Conservation (phyloP, 768 basidiomycete genomes). For the Lentinula sp. region DNA sequence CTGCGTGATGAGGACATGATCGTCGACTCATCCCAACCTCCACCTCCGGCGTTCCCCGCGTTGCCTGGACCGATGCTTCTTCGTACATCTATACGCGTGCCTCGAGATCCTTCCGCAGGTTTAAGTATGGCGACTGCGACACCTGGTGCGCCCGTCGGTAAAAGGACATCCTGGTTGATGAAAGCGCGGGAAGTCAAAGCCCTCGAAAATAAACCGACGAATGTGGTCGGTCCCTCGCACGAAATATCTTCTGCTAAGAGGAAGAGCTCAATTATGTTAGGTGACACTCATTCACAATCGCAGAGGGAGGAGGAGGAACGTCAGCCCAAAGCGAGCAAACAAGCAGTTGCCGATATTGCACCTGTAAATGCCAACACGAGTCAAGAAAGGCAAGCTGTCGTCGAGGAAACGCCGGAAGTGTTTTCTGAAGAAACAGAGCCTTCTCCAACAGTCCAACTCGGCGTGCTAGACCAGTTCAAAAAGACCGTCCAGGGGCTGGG, state of each 20-base stretch:
- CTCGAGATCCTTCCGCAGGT: constrained; percentile 37
- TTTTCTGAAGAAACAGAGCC: constrained; percentile 10
- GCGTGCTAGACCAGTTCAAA: constrained; percentile 62
- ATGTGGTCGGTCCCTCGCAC: constrained; percentile 8
- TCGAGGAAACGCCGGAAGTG: constrained; percentile 16
- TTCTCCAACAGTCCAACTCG: constrained; percentile 27
- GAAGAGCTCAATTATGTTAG: constrained; percentile 54
- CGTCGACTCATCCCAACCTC: constrained; percentile 28
- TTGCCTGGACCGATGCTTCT: constrained; percentile 65
- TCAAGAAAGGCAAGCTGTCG: constrained; percentile 4
- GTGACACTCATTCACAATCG: constrained; percentile 10
- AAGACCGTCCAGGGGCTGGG: constrained; percentile 67
- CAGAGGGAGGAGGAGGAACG: constrained; percentile 34
- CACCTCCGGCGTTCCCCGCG: constrained; percentile 47
- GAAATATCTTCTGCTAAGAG: constrained; percentile 40
- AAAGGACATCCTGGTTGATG: constrained; percentile 77
- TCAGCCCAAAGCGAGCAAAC: constrained; percentile 45
- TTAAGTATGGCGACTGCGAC: constrained; percentile 28
- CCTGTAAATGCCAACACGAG: constrained; percentile 10
- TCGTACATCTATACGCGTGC: constrained; percentile 56
- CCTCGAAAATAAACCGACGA: constrained; percentile 44
- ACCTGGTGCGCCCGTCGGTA: constrained; percentile 41
- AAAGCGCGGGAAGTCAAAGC: constrained; percentile 73
- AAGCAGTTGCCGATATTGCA: constrained; percentile 27
- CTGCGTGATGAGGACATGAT: not conserved